A percentile compares a stretch with the other conserved stretches of the same genome.
These are phyloP conservation scores for Vaccinium darrowii DNA, from an alignment of 148 eudicot genomes.

Conservation along the genomic window DNA sequence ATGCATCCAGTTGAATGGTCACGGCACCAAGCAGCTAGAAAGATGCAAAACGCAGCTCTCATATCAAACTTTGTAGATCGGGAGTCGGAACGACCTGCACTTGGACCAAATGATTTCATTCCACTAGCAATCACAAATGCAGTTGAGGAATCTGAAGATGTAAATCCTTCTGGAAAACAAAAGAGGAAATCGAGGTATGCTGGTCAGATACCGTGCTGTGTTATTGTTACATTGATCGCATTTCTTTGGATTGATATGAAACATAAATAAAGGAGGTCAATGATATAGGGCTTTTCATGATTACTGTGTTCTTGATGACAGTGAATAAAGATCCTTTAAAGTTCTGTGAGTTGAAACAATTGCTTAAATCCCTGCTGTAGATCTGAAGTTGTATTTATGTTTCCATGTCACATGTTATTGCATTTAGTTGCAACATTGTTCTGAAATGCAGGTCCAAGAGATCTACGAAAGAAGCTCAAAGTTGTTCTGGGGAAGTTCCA, in stretches of 20 bases:
- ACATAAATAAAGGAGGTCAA: background rate
- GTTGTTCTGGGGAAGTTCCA: conserved; percentile 14
- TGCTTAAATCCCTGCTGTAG: background rate
- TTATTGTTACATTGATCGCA: background rate
- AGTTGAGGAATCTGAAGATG: conserved; percentile 30
- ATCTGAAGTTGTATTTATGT: background rate
- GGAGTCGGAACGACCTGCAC: conserved; percentile 76
- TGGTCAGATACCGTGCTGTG: background rate
- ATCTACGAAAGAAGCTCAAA: conserved; percentile 26
- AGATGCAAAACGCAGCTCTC: conserved; percentile 47
- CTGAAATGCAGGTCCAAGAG: conserved; percentile 37
- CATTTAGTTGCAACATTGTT: conserved; percentile 18
- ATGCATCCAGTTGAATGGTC: conserved; percentile 68
- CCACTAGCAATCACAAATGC: conserved; percentile 31
- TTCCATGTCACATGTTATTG: conserved; percentile 1
- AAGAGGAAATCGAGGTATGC: conserved; percentile 32
- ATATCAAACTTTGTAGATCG: conserved; percentile 87
- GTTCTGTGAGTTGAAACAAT: background rate
- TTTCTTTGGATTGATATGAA: background rate
- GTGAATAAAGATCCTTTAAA: conserved; percentile 2
- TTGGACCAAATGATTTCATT: conserved; percentile 63
- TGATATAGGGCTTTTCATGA: background rate
- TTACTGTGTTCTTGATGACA: background rate
- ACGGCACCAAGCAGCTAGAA: conserved; percentile 49
- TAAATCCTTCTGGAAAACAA: conserved; percentile 25